Evolutionary conservation across 495 filamentous ascomycete species (phyloP).

Genomic region (Podospora pseudoanserina): DNA sequence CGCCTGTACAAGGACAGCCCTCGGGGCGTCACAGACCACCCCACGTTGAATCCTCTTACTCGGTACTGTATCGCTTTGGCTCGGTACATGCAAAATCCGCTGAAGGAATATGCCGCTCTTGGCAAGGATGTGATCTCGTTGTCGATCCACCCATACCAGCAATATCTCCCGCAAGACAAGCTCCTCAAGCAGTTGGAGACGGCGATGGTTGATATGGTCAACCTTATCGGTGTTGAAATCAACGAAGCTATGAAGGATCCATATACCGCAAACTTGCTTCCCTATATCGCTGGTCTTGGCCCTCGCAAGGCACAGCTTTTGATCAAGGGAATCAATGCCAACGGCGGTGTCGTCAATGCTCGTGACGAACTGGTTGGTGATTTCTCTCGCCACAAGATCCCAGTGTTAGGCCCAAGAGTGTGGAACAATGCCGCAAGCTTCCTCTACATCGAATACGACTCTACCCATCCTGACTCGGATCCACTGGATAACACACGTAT

Average conservation of each 20-base stretch:
- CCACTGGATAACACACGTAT: conserved; percentile 95
- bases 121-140: conserved; percentile 84
- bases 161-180: conserved; percentile 81
- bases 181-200: conserved; percentile 82
- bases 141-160: conserved; percentile 82
- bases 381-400: conserved; percentile 65
- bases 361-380: conserved; percentile 86
- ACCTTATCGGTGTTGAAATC: conserved; percentile 89
- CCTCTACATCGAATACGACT: conserved; percentile 81
- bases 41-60: conserved; percentile 66
- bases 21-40: conserved; percentile 76
- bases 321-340: conserved; percentile 84
- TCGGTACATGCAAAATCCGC: conserved; percentile 85
- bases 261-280: conserved; percentile 80
- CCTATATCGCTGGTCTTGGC: conserved; percentile 90
- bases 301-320: conserved; percentile 84
- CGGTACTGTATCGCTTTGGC: conserved; percentile 87
- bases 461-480: conserved; percentile 72
- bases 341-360: conserved; percentile 73
- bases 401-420: conserved; percentile 81
- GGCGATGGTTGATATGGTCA: conserved; percentile 96
- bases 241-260: conserved; percentile 80
- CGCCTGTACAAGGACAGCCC: conserved; percentile 87
- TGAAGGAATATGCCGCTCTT: conserved; percentile 92
- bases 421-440: conserved; percentile 98